These are phyloP conservation scores for Mallotus repandus DNA, from an alignment of 441 rosid species.

Conservation along the genomic window DNA sequence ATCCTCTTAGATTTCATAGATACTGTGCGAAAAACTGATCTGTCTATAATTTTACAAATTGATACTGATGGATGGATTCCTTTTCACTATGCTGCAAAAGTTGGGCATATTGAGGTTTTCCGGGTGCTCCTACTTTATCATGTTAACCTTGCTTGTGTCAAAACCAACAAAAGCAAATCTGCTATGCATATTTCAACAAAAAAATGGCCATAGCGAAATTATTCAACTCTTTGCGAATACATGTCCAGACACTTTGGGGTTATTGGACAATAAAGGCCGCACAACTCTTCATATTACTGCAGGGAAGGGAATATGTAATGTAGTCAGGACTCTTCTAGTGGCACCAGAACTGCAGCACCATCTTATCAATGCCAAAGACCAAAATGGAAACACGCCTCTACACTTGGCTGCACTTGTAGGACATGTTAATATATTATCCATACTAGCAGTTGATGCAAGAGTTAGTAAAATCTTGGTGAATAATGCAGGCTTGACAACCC, in stretches of 20 bases:
- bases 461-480: slow-evolving; percentile 27
- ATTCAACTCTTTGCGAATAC: slow-evolving; percentile 7
- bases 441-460: slow-evolving; percentile 25
- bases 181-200: slow-evolving; percentile 29
- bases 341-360: not conserved
- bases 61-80: slow-evolving; percentile 29
- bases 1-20: slow-evolving; percentile 14
- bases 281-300: slow-evolving; percentile 39
- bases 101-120: slow-evolving; percentile 23
- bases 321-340: slow-evolving; percentile 23
- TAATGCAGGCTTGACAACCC: slow-evolving; percentile 27
- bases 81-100: slow-evolving; percentile 28
- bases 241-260: slow-evolving; percentile 25
- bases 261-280: slow-evolving; percentile 28
- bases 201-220: slow-evolving; percentile 24
- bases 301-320: slow-evolving; percentile 29
- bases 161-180: slow-evolving; percentile 25
- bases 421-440: slow-evolving; percentile 13
- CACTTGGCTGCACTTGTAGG: slow-evolving; percentile 30
- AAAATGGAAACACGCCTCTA: slow-evolving; percentile 35
- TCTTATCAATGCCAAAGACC: slow-evolving; percentile 26
- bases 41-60: slow-evolving; percentile 12
- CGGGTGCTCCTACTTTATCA: slow-evolving; percentile 13
- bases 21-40: slow-evolving; percentile 6
- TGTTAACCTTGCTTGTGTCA: slow-evolving; percentile 9